Evolutionary conservation across 1,139 yeast genomes (phyloP), one percentile per base, ranked within the genome.

Genomic region (Debaryomycetaceae sp.): DNA sequence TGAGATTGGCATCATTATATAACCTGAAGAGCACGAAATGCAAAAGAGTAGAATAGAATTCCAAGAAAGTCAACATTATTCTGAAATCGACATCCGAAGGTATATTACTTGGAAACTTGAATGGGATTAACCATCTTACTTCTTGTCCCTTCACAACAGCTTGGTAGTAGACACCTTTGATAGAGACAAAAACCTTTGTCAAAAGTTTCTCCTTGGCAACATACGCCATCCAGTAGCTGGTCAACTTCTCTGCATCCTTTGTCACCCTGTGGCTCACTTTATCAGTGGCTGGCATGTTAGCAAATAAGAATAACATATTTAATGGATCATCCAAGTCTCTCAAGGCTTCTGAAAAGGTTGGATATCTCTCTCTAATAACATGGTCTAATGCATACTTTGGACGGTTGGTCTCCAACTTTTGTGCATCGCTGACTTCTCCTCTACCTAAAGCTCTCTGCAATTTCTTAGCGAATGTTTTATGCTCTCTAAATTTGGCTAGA

Each of bases 161-260:
- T 65, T 91, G 91, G 63, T 93, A 95, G 68, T 93, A 93, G 23
- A 91, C 95, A 69, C 99, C 99, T 68, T 95, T 93, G 62, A 93
- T 93, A 44, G 97, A 87, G 34, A 93, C 97, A 69, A 93, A 93
- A 7, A 91, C 97, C 65, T 93, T 93, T 56, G 84, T 83, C 54
- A 93, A 72, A 27, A 84, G 72, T 58, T 89, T 78, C 62, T 91
- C 96, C 58, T 84, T 83, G 22, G 98, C 91, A 51, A 93, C 86
- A 62, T 77, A 93, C 1, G 98, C 98, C 66, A 87, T 78, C 98
- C 99, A 93, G 66, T 93, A 97, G 65, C 88, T 87, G 58, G 96
- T 84, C 57, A 93, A 77, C 49, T 78, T 78, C 57, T 84, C 91
- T 24, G 98, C 97, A 57, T 90, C 96, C 50, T 81, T 81, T 23